A percentile compares a stretch with the other conserved stretches of the same genome.
Conservation (phyloP, 106 monocot genomes). For the Iris macrosiphon region DNA sequence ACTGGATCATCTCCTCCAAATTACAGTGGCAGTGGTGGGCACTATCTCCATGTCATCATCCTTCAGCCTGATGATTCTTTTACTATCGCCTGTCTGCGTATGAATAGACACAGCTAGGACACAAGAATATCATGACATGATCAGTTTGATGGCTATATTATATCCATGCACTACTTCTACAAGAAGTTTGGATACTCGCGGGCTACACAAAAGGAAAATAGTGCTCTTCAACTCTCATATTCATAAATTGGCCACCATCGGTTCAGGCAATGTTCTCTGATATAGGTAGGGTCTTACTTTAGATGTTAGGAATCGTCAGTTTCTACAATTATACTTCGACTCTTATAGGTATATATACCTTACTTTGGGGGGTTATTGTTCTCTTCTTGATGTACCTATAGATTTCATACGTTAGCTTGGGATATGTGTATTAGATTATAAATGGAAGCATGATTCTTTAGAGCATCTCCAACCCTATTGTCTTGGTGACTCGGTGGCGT, state of each 20-base stretch:
- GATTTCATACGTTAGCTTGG: not conserved
- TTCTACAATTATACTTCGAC: not conserved
- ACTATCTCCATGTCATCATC: no score
- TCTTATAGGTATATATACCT: not conserved
- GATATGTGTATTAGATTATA: no score
- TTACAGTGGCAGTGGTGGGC: not conserved
- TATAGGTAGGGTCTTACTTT: not conserved
- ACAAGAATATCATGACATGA: no score
- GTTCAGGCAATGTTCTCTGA: not conserved
- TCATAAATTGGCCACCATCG: not conserved
- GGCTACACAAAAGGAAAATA: not conserved
- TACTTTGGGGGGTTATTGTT: not conserved
- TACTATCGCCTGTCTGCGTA: no score
- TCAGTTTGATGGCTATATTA: no score
- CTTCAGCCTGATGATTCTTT: no score
- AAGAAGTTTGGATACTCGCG: not conserved
- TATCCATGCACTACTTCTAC: no score
- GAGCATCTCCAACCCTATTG: no score
- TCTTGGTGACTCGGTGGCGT: no score
- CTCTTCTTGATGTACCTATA: not conserved
- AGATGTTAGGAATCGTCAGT: not conserved
- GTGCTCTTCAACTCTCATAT: not conserved
- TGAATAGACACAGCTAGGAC: no score
- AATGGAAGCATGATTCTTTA: no score
- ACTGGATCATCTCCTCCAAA: constrained; percentile 11